phyloP scores from a whole-genome alignment of 164 flowering plant species.

The Annona squamosa region DNA sequence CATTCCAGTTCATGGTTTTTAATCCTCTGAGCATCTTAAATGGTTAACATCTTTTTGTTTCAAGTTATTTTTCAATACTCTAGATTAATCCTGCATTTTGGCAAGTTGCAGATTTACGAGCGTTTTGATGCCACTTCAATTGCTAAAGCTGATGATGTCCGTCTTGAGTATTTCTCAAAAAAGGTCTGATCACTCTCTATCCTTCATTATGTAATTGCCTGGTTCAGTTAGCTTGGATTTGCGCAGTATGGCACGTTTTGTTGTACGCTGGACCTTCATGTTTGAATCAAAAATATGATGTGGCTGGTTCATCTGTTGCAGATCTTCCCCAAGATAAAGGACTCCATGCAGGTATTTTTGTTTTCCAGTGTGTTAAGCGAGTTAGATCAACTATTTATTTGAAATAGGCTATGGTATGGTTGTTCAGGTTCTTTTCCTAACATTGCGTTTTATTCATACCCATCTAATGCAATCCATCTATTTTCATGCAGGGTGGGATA shows the following conservation, averaged over 20 bases:
- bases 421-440: not conserved
- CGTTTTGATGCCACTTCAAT: constrained; percentile 62
- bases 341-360: constrained; percentile 58
- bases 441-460: not conserved
- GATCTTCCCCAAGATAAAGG: constrained; percentile 90
- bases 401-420: not conserved
- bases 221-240: not conserved
- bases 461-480: not conserved
- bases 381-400: not conserved
- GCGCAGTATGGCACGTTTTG: not conserved
- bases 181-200: constrained; percentile 40
- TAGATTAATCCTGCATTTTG: not conserved
- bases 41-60: not conserved
- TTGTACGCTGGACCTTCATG: not conserved
- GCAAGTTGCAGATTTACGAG: constrained; percentile 53
- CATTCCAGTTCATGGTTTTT: not conserved
- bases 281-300: not conserved
- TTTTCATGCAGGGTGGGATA: constrained; percentile 61
- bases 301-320: constrained; percentile 21
- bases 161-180: constrained; percentile 60
- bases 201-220: not conserved
- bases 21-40: not conserved
- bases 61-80: not conserved
- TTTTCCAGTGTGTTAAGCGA: not conserved
- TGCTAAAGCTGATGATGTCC: constrained; percentile 62